phyloP scores from a whole-genome alignment of 2,329 filamentous ascomycete genomes.

The Thelonectria blattea region DNA sequence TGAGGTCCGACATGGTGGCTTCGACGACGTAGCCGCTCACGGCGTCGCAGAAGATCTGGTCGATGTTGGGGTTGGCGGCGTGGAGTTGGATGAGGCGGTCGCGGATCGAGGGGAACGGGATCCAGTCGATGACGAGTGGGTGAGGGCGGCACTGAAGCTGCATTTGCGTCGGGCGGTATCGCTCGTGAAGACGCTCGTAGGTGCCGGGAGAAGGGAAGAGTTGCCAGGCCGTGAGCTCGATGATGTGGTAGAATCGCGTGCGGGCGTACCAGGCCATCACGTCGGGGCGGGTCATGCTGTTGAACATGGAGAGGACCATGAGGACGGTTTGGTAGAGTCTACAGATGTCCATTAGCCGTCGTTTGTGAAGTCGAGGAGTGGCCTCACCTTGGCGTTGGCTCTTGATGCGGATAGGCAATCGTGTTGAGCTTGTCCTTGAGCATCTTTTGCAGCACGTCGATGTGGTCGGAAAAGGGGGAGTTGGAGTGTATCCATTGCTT shows the following conservation, averaged over 20 bases:
- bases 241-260: conserved; percentile 43
- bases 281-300: conserved; percentile 44
- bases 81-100: conserved; percentile 40
- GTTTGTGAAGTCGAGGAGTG: background rate
- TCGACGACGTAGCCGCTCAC: conserved; percentile 43
- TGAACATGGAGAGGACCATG: conserved; percentile 44
- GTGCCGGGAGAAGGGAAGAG: conserved; percentile 38
- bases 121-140: conserved; percentile 42
- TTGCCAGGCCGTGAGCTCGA: conserved; percentile 44
- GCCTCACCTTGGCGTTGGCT: conserved; percentile 25
- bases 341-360: background rate
- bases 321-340: conserved; percentile 40
- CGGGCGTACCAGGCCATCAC: conserved; percentile 50
- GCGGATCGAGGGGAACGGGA: conserved; percentile 39
- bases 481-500: conserved; percentile 38
- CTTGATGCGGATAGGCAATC: conserved; percentile 24
- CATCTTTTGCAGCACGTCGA: conserved; percentile 36
- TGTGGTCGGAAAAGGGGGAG: conserved; percentile 42
- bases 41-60: conserved; percentile 43
- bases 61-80: conserved; percentile 40
- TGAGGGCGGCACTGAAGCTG: conserved; percentile 33
- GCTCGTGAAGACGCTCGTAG: conserved; percentile 36
- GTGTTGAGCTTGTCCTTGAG: conserved; percentile 33
- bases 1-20: conserved; percentile 38
- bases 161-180: conserved; percentile 37